Evolutionary conservation across 495 filamentous ascomycete genomes (phyloP).

Genomic region (Choiromyces venosus): DNA sequence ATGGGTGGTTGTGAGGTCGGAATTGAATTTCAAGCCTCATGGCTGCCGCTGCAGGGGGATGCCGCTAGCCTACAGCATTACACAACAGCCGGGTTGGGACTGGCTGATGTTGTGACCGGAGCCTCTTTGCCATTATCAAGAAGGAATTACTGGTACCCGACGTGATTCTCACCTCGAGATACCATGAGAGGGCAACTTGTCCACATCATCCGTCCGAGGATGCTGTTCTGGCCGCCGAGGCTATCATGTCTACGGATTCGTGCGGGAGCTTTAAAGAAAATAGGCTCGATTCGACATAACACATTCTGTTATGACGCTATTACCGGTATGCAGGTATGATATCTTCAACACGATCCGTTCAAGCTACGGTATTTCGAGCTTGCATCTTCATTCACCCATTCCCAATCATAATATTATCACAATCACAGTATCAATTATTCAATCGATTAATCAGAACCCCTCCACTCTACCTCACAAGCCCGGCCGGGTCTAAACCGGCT

Average conservation of each 20-base stretch:
- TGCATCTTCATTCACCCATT: neutral
- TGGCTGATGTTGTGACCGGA: neutral
- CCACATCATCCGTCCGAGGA: neutral
- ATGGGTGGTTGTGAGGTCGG: constrained; percentile 6
- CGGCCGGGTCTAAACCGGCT: constrained; percentile 22
- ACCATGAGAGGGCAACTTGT: neutral
- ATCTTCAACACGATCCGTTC: neutral
- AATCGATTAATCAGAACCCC: neutral
- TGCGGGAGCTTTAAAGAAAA: neutral
- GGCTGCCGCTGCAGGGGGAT: neutral
- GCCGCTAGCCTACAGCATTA: neutral
- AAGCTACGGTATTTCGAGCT: neutral
- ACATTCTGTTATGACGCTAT: neutral
- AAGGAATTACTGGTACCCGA: neutral
- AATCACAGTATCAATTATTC: neutral
- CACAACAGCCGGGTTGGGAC: neutral
- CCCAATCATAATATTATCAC: no score
- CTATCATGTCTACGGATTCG: neutral
- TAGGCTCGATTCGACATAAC: neutral
- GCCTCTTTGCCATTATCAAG: neutral
- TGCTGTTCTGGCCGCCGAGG: neutral
- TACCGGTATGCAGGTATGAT: neutral
- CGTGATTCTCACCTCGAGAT: neutral
- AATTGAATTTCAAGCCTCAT: constrained; percentile 15
- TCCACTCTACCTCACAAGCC: neutral